Evolutionary conservation across 2,329 filamentous ascomycete species (phyloP).

Genomic region (Sporothrix globosa): DNA sequence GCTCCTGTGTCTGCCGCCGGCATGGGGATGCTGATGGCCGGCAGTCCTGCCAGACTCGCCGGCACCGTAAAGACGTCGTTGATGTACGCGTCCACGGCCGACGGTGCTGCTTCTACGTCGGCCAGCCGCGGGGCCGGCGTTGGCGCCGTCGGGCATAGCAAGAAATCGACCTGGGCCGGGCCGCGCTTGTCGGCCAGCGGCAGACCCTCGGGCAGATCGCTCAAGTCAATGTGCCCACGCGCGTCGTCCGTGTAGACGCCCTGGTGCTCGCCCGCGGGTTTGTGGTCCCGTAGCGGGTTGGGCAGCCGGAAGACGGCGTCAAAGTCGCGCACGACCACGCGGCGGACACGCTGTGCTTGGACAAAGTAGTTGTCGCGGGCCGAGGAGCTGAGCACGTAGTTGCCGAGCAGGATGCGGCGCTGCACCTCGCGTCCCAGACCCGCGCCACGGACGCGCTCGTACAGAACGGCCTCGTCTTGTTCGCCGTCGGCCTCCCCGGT

Average conservation of each 20-base stretch:
- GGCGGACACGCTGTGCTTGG: slow-evolving; percentile 84
- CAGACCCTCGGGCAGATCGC: slow-evolving; percentile 60
- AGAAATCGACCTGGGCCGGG: slow-evolving; percentile 73
- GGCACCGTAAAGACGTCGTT: slow-evolving; percentile 97
- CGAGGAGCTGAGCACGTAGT: slow-evolving; percentile 85
- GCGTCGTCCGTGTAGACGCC: slow-evolving; percentile 72
- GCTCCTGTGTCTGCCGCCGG: slow-evolving; percentile 41
- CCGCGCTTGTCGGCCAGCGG: slow-evolving; percentile 60
- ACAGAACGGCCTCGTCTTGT: slow-evolving; percentile 63
- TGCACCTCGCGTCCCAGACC: slow-evolving; percentile 85
- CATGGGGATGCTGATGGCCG: slow-evolving; percentile 81
- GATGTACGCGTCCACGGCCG: slow-evolving; percentile 75
- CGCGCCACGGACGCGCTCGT: slow-evolving; percentile 71
- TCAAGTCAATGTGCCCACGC: slow-evolving; percentile 54
- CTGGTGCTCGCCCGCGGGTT: slow-evolving; percentile 16
- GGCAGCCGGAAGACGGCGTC: slow-evolving; percentile 70
- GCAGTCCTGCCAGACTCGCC: slow-evolving; percentile 86
- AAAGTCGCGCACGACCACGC: slow-evolving; percentile 84
- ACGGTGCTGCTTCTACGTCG: slow-evolving; percentile 46
- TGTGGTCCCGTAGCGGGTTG: slow-evolving; percentile 63
- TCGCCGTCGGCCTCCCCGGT: neutral
- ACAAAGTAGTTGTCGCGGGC: slow-evolving; percentile 97
- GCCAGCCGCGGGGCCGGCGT: slow-evolving; percentile 50
- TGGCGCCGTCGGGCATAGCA: slow-evolving; percentile 86
- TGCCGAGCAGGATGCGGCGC: slow-evolving; percentile 82